Percentiles rank a stretch among this genome's conserved stretches.
These are phyloP conservation scores for Volvox africanus DNA, from an alignment of 139 green algal species.

Conservation along the genomic window DNA sequence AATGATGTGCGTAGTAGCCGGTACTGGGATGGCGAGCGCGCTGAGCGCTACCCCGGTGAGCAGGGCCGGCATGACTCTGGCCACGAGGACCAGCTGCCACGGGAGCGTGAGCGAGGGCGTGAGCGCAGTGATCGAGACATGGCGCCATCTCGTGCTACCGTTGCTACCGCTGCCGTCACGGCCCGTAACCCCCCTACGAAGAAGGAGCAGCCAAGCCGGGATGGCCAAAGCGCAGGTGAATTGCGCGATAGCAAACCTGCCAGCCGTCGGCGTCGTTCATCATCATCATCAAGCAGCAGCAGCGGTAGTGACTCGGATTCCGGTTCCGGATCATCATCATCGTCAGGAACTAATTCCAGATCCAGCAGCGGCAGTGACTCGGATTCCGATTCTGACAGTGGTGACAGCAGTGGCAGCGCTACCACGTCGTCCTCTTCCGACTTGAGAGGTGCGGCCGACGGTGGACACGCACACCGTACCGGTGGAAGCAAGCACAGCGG, in stretches of 20 bases:
- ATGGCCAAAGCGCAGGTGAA: neutral
- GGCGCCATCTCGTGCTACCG: neutral
- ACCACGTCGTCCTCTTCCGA: slow-evolving; percentile 3
- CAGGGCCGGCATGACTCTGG: neutral
- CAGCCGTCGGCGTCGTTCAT: neutral
- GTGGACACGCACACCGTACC: neutral
- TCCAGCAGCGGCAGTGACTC: slow-evolving; percentile 20
- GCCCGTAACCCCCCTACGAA: neutral
- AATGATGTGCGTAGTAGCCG: too few relatives aligned
- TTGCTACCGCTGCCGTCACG: neutral
- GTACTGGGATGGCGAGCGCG: too few relatives aligned
- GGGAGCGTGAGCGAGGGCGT: neutral
- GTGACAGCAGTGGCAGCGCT: slow-evolving; percentile 7
- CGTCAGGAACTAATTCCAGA: neutral
- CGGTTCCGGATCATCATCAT: neutral
- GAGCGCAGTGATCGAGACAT: neutral
- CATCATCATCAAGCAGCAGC: slow-evolving; percentile 7
- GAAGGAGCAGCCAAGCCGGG: neutral
- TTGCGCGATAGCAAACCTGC: neutral
- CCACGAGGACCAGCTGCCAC: neutral
- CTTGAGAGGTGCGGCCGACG: neutral
- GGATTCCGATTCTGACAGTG: neutral
- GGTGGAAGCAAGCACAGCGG: neutral
- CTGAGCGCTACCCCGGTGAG: neutral
- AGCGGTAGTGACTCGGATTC: slow-evolving; percentile 12